Base-by-base conservation (phyloP, 148 eudicot genomes). In the Persicaria maculosa region DNA sequence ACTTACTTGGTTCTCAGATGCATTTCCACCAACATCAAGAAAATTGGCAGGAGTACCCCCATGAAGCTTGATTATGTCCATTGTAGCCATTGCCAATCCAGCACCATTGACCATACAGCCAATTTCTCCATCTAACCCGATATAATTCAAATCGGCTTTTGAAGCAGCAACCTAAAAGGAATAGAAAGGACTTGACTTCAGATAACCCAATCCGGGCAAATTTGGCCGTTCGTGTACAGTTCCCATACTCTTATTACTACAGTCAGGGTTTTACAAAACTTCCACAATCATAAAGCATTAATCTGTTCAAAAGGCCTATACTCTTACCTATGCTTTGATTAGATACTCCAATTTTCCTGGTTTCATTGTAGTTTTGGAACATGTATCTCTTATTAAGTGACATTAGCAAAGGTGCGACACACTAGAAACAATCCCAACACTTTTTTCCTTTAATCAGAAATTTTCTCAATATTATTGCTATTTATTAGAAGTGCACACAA, bases 21-120 rank as follows among this genome's bases (percentile, higher is more conserved):
- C 98, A 87, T 86, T 92, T 52, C 98, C 98, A 71, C 98, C 97
- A 53, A 95, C 98, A 85, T 95, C 97, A 57, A 95, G 89, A 81
- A 95, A 95, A 83, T 95, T 95, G 75, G 98, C 96, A 76, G 97
- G 98, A 76, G 98, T 95, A 75, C 98, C 98, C 43, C 97, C 98
- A 76, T 88, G 92, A 77, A 95, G 74, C 86, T 95, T 95, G 74
- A 95, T 95, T 17, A 95, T 95, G 77, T 95, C 98, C 98, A 95
- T 95, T 73, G 98, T 95, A 67, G 98, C 96, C 98, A 95, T 95
- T 68, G 98, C 98, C 85, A 95, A 84, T 72, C 98, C 98, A 79
- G 98, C 97, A 44, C 97, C 98, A 75, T 95, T 91, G 71, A 95
- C 98, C 97, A 92, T 95, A 84, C 98, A 95, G 73, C 98, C 98